phyloP scores from a whole-genome alignment of 2,329 filamentous ascomycete genomes.

The Helotiales sp. region DNA sequence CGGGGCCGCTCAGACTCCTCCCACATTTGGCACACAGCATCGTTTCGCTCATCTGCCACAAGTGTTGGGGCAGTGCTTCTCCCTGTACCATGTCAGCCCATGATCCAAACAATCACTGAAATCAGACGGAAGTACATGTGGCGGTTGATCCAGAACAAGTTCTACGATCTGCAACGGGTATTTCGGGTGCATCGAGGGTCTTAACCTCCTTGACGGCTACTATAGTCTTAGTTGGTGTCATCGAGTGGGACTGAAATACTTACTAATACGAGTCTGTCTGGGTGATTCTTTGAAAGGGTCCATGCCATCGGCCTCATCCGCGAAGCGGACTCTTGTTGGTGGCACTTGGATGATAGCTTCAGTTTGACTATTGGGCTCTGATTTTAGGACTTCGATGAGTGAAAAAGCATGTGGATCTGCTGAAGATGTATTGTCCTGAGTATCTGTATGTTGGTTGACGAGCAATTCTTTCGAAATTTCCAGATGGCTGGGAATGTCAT shows the following conservation, averaged over 20 bases:
- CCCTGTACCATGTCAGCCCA: neutral
- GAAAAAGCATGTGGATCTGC: no score
- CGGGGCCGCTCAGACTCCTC: neutral
- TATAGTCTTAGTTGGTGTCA: neutral
- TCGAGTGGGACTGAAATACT: neutral
- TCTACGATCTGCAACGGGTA: neutral
- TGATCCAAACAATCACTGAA: no score
- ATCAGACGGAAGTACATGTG: neutral
- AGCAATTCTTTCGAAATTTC: neutral
- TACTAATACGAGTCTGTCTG: neutral
- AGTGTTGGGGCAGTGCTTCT: neutral
- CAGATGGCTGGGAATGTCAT: neutral
- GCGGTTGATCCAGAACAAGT: neutral
- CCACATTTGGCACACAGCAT: no score
- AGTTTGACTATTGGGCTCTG: no score
- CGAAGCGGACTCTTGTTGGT: neutral
- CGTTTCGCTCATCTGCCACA: neutral
- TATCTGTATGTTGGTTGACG: neutral
- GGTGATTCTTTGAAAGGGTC: neutral
- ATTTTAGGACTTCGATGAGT: no score
- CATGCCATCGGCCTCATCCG: neutral
- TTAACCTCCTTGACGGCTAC: neutral
- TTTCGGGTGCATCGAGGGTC: no score
- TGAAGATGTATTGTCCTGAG: neutral
- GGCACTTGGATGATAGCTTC: neutral